Base-by-base conservation (phyloP, 2,329 filamentous ascomycete genomes). In the Domatiomyces catenatus region DNA sequence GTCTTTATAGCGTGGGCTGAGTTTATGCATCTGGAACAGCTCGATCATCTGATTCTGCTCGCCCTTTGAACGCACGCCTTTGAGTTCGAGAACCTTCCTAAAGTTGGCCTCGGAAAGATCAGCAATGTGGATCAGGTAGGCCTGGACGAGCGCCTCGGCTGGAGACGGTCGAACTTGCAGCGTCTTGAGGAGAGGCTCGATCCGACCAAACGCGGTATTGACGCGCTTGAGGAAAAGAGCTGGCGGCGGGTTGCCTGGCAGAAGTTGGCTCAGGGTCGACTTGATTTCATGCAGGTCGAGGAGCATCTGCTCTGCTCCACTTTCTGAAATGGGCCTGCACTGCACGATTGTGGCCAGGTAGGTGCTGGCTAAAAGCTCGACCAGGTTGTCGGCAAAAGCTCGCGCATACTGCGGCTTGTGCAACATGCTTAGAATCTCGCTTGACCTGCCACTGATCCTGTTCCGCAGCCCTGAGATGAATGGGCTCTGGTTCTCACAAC, bases 291-390 rank as follows among this genome's bases (percentile, higher is more conserved):
- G 96, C 56, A 90, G 89, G 67, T 98, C 92, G 3, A 98, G 79
- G 18, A 96, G 75, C 88, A 98, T 95, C 79, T 94, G 92, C 66
- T 98, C 90, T 8, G 92, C 92, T 10, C 89, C 92, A 50, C 88
- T 86, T 68, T 96, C 92, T 4, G 87, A 90, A 47, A 98, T 84
- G 0, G 92, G 92, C 58, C 82, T 82, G 67, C 88, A 94, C 62
- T 86, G 84, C 43, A 93, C 86, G 52, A 96, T 83, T 62, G 84
- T 94, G 55, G 75, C 72, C 57, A 95, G 78, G 64, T 92, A 96
- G 1, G 80, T 76, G 51, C 75, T 84, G 15, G 85, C 84, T 56
- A 96, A 71, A 55, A 86, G 76, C 64, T 98, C 92, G 42, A 96
- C 86, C n/a, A 96, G 71, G 57, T 96, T 90, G 66, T 98, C 92